A percentile compares a stretch with the other conserved stretches of the same genome.
These are phyloP conservation scores for Kandelia obovata DNA, from an alignment of 345 rosid genomes.

Conservation along the genomic window DNA sequence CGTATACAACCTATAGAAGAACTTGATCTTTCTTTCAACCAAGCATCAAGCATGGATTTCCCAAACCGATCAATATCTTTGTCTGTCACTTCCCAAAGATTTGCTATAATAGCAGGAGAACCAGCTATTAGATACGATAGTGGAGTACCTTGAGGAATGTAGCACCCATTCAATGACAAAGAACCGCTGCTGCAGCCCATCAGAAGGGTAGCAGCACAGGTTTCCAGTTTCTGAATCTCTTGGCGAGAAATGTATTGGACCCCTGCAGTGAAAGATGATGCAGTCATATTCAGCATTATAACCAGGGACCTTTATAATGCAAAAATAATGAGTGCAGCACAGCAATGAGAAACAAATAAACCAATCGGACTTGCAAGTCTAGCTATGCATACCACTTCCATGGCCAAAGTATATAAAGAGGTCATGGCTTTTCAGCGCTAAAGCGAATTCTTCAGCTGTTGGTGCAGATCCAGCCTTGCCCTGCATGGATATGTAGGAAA, in stretches of 20 bases:
- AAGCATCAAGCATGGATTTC: conserved; percentile 71
- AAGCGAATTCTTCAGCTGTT: conserved; percentile 55
- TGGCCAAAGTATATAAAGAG: conserved; percentile 90
- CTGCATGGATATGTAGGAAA: conserved; percentile 28
- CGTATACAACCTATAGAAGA: conserved; percentile 33
- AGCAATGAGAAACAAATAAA: background rate
- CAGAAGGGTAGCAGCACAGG: conserved; percentile 72
- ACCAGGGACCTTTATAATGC: conserved; percentile 7
- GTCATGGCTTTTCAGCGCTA: conserved; percentile 73
- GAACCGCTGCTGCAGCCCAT: conserved; percentile 98
- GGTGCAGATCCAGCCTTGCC: conserved; percentile 88
- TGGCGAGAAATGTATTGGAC: conserved; percentile 62
- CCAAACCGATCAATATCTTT: conserved; percentile 86
- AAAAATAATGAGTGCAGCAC: background rate
- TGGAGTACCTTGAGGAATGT: conserved; percentile 70
- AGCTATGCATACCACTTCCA: conserved; percentile 71
- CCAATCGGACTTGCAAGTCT: background rate
- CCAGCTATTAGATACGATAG: conserved; percentile 73
- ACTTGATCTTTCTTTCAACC: conserved; percentile 65
- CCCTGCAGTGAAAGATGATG: conserved; percentile 39
- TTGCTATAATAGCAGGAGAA: conserved; percentile 76
- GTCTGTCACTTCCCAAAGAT: conserved; percentile 95
- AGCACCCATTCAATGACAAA: conserved; percentile 60
- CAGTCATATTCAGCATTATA: conserved; percentile 12
- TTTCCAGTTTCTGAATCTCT: conserved; percentile 67